Conservation (phyloP, 2,329 filamentous ascomycete genomes). For the Fusarium nodosum region DNA sequence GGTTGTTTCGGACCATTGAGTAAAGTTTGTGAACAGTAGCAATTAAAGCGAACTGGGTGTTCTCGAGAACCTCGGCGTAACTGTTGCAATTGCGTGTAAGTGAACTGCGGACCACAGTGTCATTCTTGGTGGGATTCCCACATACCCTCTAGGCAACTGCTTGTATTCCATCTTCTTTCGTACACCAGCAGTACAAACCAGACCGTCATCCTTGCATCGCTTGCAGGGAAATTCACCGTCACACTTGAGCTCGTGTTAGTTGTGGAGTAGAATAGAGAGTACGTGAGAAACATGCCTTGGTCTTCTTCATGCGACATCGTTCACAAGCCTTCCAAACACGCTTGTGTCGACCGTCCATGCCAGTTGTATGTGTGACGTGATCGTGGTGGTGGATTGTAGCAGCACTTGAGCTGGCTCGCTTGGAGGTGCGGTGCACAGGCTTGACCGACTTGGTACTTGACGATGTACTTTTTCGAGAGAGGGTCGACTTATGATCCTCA, state of each 20-base stretch:
- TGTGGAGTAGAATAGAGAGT: constrained; percentile 13
- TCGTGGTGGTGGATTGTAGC: constrained; percentile 57
- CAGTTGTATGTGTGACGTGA: constrained; percentile 52
- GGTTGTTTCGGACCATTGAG: constrained; percentile 70
- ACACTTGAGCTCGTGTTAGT: constrained; percentile 60
- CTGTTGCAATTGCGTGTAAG: constrained; percentile 57
- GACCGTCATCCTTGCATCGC: constrained; percentile 74
- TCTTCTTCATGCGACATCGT: constrained; percentile 77
- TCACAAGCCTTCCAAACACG: constrained; percentile 77
- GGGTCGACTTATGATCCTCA: constrained; percentile 60
- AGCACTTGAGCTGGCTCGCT: constrained; percentile 61
- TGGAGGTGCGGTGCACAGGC: constrained; percentile 64
- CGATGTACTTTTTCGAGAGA: constrained; percentile 56
- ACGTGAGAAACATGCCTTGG: constrained; percentile 64
- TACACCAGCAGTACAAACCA: constrained; percentile 73
- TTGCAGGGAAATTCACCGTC: constrained; percentile 76
- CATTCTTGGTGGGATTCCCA: constrained; percentile 8
- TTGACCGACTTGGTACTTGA: constrained; percentile 63
- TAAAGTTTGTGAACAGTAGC: constrained; percentile 76
- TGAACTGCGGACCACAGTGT: constrained; percentile 9
- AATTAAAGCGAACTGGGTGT: constrained; percentile 74
- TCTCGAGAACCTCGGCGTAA: constrained; percentile 75
- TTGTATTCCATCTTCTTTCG: constrained; percentile 78
- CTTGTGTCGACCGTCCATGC: constrained; percentile 71
- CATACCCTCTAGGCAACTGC: constrained; percentile 72